Evolutionary conservation across 306 rosid genomes (phyloP), one percentile per base, ranked within the genome.

Genomic region (Gleditsia sinensis): DNA sequence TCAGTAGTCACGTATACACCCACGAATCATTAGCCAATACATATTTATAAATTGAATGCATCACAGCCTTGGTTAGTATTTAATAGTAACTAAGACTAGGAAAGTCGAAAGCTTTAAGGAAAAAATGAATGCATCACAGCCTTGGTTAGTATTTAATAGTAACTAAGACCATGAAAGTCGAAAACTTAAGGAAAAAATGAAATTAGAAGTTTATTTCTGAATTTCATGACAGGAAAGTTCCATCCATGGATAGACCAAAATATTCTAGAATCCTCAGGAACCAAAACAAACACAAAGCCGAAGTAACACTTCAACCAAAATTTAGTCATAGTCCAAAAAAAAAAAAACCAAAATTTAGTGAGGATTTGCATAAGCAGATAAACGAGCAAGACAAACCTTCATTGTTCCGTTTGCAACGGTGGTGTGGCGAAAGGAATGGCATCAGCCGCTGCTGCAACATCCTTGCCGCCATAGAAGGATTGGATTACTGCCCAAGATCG

Each of bases 401-500:
- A 33, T 43, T 51, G 5, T 72, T 65, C 33, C 58, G 10, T 20
- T 63, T 33, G 32, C 54, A 76, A 42, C 14, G 75, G n/a, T 57
- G 62, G 40, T 72, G 67, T 36, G 39, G 73, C 23, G 60, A 55
- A 58, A 82, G 37, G 9, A 84, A 46, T 11, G 92, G 77, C 54
- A 75, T 43, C 46, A 84, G 4, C 39, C 87, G 80, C 80, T 81
- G 86, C 89, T 69, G 86, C 82, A 84, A 80, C 67, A 82, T 75
- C 45, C 77, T 80, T 27, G 83, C 83, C 75, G 82, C 87, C 93
- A 83, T 83, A 21, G 45, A 9, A 61, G 36, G 46, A 60, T 3
- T n/a, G n/a, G 36, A 49, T 3, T n/a, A 10, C 61, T 1, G 17
- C 46, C n/a, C n/a, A n/a, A n/a, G n/a, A n/a, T n/a, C n/a, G n/a